phyloP scores from a whole-genome alignment of 1,139 yeast species.

The Hansenula sp. region DNA sequence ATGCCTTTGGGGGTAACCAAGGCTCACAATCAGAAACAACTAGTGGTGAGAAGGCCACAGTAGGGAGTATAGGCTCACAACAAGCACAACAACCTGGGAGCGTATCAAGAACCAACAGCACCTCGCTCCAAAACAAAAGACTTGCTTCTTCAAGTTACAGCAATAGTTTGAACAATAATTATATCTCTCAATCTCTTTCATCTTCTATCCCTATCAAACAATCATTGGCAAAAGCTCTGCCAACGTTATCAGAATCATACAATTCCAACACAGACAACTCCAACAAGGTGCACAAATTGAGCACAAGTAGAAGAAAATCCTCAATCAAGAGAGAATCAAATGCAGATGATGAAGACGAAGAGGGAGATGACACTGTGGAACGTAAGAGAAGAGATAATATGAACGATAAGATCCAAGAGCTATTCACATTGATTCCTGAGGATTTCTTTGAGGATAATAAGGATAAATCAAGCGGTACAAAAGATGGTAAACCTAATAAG shows the following conservation, averaged over 20 bases:
- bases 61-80: too few relatives aligned
- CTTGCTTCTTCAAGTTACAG: background rate
- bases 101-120: background rate
- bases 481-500: slow-evolving; percentile 89
- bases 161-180: slow-evolving; percentile 3
- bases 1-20: background rate
- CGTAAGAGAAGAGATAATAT: slow-evolving; percentile 83
- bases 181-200: slow-evolving; percentile 2
- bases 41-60: background rate
- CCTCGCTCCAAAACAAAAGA: background rate
- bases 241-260: slow-evolving; percentile 6
- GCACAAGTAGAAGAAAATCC: slow-evolving; percentile 5
- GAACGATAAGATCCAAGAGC: slow-evolving; percentile 83
- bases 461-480: slow-evolving; percentile 60
- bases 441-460: slow-evolving; percentile 44
- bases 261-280: background rate
- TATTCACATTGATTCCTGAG: slow-evolving; percentile 65
- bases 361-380: slow-evolving; percentile 30
- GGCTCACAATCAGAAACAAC: background rate
- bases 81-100: background rate
- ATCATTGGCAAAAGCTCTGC: slow-evolving; percentile 13
- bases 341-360: slow-evolving; percentile 11
- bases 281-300: slow-evolving; percentile 6
- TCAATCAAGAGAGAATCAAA: slow-evolving; percentile 3
- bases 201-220: slow-evolving; percentile 19